Evolutionary conservation across 2,329 filamentous ascomycete species (phyloP), one percentile per base, ranked within the genome.

Genomic region (Dichotomopilus funicola): DNA sequence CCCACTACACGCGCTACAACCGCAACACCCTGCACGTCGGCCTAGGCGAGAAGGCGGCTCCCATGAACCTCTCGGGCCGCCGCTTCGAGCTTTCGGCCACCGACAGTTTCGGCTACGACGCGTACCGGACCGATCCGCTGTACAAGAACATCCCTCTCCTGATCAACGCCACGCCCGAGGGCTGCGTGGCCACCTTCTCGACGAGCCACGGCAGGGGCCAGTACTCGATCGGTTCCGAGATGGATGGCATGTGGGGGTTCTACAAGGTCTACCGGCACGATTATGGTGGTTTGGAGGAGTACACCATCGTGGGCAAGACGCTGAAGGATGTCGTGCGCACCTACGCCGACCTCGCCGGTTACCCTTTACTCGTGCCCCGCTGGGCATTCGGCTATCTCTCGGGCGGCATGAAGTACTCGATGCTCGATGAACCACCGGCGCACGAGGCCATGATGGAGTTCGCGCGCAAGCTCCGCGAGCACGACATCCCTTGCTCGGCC

Each of bases 51-150:
- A 52, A 52, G 50, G 42, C 50, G 9, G 50, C 50, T 1, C 50
- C 50, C 4, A 52, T 52, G 50, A 40, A 52, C 11, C 50, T 52
- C 35, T 45, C 50, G 35, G 50, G 50, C 10, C 50, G 50, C 7
- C 50, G 50, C 19, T 52, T 52, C 42, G 50, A 52, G 50, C 50
- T 52, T 36, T 52, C 50, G 50, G 50, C 50, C 6, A 52, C 50
- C 3, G 50, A 52, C 43, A 52, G 50, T 36, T 52, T 52, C 6
- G 50, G 50, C 6, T 52, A 52, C 35, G 50, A 52, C 13, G 50
- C 46, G 2, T 40, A 52, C 42, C 50, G 50, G 34, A 52, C 50
- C 19, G 50, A 52, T 13, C 50, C 50, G 2, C 34, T 52, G 34
- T 52, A 52, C 50, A 52, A 52, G 19, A 52, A 52, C 50, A 52